Conservation (phyloP, 139 green algal species). For the Edaphochlamys debaryana region DNA sequence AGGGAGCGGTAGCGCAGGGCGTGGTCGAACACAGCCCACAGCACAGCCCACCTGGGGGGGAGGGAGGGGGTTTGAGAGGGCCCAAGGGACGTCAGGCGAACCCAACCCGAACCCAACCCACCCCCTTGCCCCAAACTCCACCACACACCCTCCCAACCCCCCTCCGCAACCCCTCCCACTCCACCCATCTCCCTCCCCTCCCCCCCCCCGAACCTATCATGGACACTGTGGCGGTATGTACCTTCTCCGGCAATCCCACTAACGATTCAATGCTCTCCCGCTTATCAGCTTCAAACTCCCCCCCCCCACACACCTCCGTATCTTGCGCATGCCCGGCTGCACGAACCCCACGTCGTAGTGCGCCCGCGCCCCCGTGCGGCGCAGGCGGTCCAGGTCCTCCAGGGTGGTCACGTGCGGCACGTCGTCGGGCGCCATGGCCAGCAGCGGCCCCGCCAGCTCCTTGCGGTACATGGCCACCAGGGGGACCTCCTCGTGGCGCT, state of each 20-base stretch:
- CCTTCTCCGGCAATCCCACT: too few species aligned
- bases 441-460: conserved; percentile 75
- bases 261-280: too few species aligned
- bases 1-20: conserved; percentile 40
- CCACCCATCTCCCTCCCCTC: too few species aligned
- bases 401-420: conserved; percentile 44
- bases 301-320: conserved; percentile 55
- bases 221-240: too few species aligned
- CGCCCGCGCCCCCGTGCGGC: too few species aligned
- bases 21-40: conserved; percentile 60
- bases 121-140: too few species aligned
- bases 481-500: conserved; percentile 58
- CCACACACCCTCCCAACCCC: too few species aligned
- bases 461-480: conserved; percentile 76
- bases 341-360: conserved; percentile 37
- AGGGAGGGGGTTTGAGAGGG: not conserved
- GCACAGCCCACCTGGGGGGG: conserved; percentile 66
- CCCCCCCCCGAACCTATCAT: too few species aligned
- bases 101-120: too few species aligned
- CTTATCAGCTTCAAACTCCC: too few species aligned
- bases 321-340: conserved; percentile 59
- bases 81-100: not conserved
- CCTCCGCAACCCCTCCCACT: too few species aligned
- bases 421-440: conserved; percentile 68
- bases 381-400: too few species aligned